Evolutionary conservation across 2,329 filamentous ascomycete species (phyloP).

Genomic region (Ophiostoma pallidulum): DNA sequence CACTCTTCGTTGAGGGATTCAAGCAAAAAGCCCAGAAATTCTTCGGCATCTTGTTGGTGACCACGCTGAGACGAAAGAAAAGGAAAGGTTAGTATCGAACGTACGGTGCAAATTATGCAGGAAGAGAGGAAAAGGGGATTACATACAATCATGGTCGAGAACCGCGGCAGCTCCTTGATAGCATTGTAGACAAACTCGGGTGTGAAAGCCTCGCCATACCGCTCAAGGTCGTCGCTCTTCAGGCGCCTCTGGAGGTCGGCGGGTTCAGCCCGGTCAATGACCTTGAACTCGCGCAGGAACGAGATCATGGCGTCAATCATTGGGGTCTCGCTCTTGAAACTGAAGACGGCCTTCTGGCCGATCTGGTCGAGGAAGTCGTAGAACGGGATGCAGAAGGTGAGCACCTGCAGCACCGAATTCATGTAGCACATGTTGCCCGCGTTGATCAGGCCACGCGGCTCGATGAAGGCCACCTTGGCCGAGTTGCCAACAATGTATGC

Average conservation of each 20-base stretch:
- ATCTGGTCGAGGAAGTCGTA: conserved; percentile 88
- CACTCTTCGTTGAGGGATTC: conserved; percentile 93
- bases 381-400: conserved; percentile 89
- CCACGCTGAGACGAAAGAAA: conserved; percentile 53
- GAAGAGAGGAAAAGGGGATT: background rate
- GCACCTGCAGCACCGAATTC: conserved; percentile 96
- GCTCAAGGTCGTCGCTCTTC: conserved; percentile 75
- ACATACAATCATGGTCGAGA: conserved; percentile 79
- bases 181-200: conserved; percentile 95
- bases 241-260: conserved; percentile 64
- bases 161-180: conserved; percentile 76
- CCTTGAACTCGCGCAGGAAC: conserved; percentile 87
- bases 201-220: conserved; percentile 83
- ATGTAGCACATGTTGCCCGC: conserved; percentile 99
- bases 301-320: conserved; percentile 93
- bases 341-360: conserved; percentile 72
- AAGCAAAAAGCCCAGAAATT: conserved; percentile 87
- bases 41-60: conserved; percentile 95
- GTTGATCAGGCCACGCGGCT: conserved; percentile 89
- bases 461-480: conserved; percentile 68
- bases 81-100: background rate
- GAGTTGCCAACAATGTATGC: conserved; percentile 59
- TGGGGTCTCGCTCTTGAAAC: conserved; percentile 91
- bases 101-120: too few relatives aligned
- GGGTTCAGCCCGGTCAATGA: conserved; percentile 69